Evolutionary conservation across 2,329 filamentous ascomycete genomes (phyloP), one percentile per base, ranked within the genome.

Genomic region (Botrytis porri): DNA sequence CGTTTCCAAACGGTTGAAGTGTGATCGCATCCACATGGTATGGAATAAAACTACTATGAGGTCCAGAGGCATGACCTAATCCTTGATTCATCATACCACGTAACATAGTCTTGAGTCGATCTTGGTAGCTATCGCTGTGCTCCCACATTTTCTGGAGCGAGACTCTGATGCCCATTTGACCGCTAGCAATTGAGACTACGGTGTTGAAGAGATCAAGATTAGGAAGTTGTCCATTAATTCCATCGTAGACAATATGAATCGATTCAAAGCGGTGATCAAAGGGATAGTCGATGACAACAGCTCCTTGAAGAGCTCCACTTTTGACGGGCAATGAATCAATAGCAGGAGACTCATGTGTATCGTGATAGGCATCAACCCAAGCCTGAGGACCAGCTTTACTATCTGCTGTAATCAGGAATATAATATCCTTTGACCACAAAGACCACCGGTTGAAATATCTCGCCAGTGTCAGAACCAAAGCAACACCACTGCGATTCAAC

Each of bases 381-480:
- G 96, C 96, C 81, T 98, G 95, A 0, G 94, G 93, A 0, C 95
- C 96, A 18, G 93, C 92, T 74, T 91, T 92, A 81, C 94, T 97
- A 82, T 99, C 96, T 0, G 93, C 91, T 0, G 96, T 91, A 64
- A 99, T 88, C 9, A 99, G 84, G 77, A 99, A 90, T 73, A 99
- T 95, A 77, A 99, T 97, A 81, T 99, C 96, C 83, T 99, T 99
- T 74, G 95, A 98, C 96, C 96, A 99, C 41, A 99, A 87, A 70
- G 94, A 98, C 96, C 96, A 99, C 77, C 93, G 89, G 83, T 97
- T 97, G 84, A 99, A 98, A 83, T 99, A 99, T 77, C 96, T 89
- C 41, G 94, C 93, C 77, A 99, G 83, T 0, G 95, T 95, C 78
- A 99, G 84, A 3, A 94, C 91, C 45, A 99, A 87, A 12, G 94